A percentile compares a stretch with the other conserved stretches of the same genome.
These are phyloP conservation scores for Podaxis sp. DNA, from an alignment of 768 basidiomycete genomes.

Conservation along the genomic window DNA sequence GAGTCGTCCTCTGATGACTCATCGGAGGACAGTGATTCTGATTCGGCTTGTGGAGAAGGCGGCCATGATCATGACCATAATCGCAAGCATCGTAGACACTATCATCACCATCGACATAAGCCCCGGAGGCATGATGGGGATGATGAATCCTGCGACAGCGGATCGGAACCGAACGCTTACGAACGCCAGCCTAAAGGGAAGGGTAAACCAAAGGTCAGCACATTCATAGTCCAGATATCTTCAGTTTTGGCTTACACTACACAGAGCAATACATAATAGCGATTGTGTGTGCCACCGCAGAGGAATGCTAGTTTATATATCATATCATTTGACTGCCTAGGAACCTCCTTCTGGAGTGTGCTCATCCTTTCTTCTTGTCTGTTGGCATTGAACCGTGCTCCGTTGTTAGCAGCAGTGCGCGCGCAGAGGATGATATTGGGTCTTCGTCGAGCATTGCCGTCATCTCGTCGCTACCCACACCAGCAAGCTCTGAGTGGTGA, in stretches of 20 bases:
- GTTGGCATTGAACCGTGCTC: too few species aligned
- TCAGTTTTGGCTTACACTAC: not conserved
- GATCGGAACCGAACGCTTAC: slow-evolving; percentile 43
- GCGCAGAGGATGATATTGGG: too few species aligned
- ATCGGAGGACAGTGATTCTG: slow-evolving; percentile 45
- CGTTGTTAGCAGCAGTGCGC: too few species aligned
- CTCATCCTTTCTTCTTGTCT: too few species aligned
- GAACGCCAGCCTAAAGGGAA: slow-evolving; percentile 38
- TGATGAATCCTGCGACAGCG: slow-evolving; percentile 12
- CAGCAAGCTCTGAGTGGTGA: too few species aligned
- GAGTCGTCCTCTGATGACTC: slow-evolving; percentile 71
- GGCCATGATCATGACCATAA: slow-evolving; percentile 12
- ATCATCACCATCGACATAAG: slow-evolving; percentile 9
- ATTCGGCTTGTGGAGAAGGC: slow-evolving; percentile 24
- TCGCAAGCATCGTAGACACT: not conserved
- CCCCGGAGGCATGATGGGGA: slow-evolving; percentile 1
- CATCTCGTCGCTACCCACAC: too few species aligned
- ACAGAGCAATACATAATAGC: not conserved
- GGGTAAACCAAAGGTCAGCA: slow-evolving; percentile 27
- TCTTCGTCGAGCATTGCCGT: too few species aligned
- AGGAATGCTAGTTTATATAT: not conserved
- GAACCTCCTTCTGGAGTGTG: too few species aligned
- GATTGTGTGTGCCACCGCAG: not conserved
- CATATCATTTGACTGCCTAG: not conserved
- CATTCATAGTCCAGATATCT: not conserved